These are phyloP conservation scores for Marasmius oreades DNA, from an alignment of 1,284 basidiomycete species.

Conservation along the genomic window DNA sequence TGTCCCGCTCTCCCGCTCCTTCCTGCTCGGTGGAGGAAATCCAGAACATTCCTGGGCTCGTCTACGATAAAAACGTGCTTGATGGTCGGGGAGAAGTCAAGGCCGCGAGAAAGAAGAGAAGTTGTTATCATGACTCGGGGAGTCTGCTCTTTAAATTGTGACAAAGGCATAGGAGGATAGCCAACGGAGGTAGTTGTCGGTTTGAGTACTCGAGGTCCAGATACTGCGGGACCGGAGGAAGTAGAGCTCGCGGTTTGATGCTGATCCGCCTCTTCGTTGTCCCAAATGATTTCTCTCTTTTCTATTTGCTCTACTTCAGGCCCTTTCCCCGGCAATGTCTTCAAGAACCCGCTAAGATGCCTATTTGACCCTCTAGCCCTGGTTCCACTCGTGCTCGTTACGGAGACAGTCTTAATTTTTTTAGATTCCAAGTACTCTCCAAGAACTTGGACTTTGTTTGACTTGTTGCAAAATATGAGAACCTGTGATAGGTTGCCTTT, in stretches of 20 bases:
- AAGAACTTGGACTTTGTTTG: constrained; percentile 60
- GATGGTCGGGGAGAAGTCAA: constrained; percentile 80
- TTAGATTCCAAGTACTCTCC: constrained; percentile 53
- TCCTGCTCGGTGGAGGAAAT: constrained; percentile 88
- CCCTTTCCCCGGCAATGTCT: constrained; percentile 21
- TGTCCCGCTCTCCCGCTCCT: constrained; percentile 71
- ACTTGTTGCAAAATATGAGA: constrained; percentile 80
- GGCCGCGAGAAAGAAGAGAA: constrained; percentile 85
- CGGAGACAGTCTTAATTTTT: constrained; percentile 62
- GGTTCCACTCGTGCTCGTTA: constrained; percentile 48
- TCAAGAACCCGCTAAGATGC: constrained; percentile 72
- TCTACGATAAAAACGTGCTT: constrained; percentile 82
- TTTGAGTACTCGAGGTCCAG: not conserved
- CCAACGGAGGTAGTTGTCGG: not conserved
- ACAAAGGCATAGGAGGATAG: not conserved
- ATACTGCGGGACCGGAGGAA: too few species aligned
- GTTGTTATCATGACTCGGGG: constrained; percentile 84
- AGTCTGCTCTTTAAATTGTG: constrained; percentile 23
- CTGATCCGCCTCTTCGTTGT: not conserved
- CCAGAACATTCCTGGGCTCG: constrained; percentile 81
- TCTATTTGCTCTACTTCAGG: constrained; percentile 15
- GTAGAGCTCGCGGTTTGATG: too few species aligned
- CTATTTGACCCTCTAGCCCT: constrained; percentile 67
- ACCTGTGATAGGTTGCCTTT: constrained; percentile 48
- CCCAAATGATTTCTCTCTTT: constrained; percentile 6